A percentile compares a stretch with the other conserved stretches of the same genome.
Evolutionary conservation across 2,329 filamentous ascomycete genomes (phyloP).

Genomic region (Aspergillus flavus): DNA sequence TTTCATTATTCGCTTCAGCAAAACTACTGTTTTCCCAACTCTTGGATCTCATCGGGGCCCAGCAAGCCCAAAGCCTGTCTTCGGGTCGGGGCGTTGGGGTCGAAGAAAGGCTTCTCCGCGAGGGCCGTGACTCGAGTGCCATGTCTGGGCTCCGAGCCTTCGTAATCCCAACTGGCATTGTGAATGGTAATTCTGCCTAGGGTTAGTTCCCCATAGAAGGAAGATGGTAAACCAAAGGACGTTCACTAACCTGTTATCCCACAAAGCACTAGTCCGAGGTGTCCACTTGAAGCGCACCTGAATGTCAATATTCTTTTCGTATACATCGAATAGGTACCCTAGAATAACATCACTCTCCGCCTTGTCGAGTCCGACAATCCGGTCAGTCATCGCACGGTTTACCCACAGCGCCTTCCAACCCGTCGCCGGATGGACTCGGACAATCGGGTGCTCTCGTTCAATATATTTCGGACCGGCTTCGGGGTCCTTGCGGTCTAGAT

Average conservation of each 20-base stretch:
- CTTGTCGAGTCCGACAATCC: slow-evolving; percentile 69
- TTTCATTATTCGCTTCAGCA: neutral
- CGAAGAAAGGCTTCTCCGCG: slow-evolving; percentile 72
- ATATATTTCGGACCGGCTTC: slow-evolving; percentile 65
- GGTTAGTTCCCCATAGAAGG: neutral
- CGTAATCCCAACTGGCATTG: slow-evolving; percentile 75
- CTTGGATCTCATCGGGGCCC: slow-evolving; percentile 55
- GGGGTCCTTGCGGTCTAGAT: slow-evolving; percentile 66
- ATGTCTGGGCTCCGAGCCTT: slow-evolving; percentile 66
- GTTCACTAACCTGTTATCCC: slow-evolving; percentile 65
- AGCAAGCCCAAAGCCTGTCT: slow-evolving; percentile 67
- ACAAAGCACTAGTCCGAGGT: slow-evolving; percentile 65
- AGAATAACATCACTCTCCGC: slow-evolving; percentile 70
- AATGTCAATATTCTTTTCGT: slow-evolving; percentile 70
- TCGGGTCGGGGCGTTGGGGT: slow-evolving; percentile 65
- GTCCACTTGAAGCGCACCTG: slow-evolving; percentile 74
- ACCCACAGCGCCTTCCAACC: slow-evolving; percentile 76
- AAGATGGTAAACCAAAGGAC: no score
- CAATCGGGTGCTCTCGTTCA: slow-evolving; percentile 69
- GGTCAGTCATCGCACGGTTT: slow-evolving; percentile 68
- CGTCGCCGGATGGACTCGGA: slow-evolving; percentile 71
- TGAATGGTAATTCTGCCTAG: slow-evolving; percentile 67
- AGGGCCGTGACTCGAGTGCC: slow-evolving; percentile 72
- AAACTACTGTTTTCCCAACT: slow-evolving; percentile 12
- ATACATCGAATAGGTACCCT: slow-evolving; percentile 68